Evolutionary conservation across 176 grass and related monocot genomes (phyloP).

Genomic region (Tuctoria greenei): DNA sequence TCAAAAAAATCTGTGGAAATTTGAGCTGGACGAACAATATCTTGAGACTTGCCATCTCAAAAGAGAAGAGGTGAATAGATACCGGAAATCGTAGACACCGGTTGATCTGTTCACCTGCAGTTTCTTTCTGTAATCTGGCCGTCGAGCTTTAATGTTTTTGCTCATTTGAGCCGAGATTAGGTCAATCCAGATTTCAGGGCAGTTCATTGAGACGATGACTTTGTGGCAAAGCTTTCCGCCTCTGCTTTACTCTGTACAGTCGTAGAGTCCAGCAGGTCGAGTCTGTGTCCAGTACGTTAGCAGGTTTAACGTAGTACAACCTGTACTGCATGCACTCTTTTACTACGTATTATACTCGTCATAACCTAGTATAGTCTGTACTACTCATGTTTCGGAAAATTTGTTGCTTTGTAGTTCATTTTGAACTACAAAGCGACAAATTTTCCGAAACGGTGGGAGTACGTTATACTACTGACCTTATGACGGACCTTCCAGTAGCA

Average conservation of each 20-base stretch:
- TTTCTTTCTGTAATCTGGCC: background rate
- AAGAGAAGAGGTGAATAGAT: background rate
- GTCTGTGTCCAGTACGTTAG: background rate
- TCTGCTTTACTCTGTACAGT: background rate
- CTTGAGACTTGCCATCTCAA: background rate
- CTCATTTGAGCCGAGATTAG: background rate
- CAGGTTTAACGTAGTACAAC: background rate
- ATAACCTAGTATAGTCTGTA: too few relatives aligned
- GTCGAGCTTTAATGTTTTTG: background rate
- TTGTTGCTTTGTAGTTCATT: too few relatives aligned
- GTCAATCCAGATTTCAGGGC: background rate
- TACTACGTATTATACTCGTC: too few relatives aligned
- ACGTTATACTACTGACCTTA: background rate
- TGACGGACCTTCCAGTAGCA: background rate
- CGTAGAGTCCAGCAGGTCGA: conserved; percentile 6
- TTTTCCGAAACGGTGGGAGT: too few relatives aligned
- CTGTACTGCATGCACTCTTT: too few relatives aligned
- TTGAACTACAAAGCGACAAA: too few relatives aligned
- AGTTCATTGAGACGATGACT: conserved; percentile 32
- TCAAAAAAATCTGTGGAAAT: conserved; percentile 6
- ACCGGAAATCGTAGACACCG: too few relatives aligned
- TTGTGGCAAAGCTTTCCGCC: conserved; percentile 1
- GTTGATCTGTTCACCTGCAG: background rate
- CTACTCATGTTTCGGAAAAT: background rate
- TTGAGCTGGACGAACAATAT: background rate